phyloP scores from a whole-genome alignment of 306 rosid species.

The Acacia melanoxylon region DNA sequence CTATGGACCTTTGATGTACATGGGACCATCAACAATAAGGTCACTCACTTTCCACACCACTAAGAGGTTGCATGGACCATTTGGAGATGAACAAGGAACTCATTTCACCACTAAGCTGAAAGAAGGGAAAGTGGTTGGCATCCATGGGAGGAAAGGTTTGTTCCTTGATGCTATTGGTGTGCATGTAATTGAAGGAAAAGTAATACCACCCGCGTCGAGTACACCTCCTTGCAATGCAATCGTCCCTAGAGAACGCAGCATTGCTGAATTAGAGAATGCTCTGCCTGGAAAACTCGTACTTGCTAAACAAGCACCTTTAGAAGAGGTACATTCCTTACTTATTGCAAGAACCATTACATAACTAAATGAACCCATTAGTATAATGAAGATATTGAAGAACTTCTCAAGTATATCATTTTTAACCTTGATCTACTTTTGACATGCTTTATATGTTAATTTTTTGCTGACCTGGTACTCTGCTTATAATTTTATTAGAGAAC shows the following conservation, averaged over 20 bases:
- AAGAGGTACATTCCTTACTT: slow-evolving; percentile 52
- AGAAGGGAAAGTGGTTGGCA: slow-evolving; percentile 80
- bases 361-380: neutral
- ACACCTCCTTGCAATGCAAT: slow-evolving; percentile 41
- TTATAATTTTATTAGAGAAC: neutral
- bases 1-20: slow-evolving; percentile 69
- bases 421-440: neutral
- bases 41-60: slow-evolving; percentile 81
- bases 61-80: slow-evolving; percentile 68
- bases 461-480: neutral
- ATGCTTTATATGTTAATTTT: neutral
- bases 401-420: neutral
- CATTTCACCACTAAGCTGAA: slow-evolving; percentile 59
- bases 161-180: slow-evolving; percentile 89
- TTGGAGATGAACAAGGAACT: slow-evolving; percentile 80
- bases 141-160: slow-evolving; percentile 85
- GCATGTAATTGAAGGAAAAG: slow-evolving; percentile 71
- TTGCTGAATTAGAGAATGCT: slow-evolving; percentile 43
- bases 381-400: neutral
- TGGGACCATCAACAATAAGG: slow-evolving; percentile 73
- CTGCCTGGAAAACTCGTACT: slow-evolving; percentile 50
- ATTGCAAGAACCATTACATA: neutral
- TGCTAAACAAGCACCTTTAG: slow-evolving; percentile 52
- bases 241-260: slow-evolving; percentile 38
- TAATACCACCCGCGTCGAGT: slow-evolving; percentile 29